Percentiles rank a stretch among this genome's conserved stretches.
These are phyloP conservation scores for Asterionellopsis glacialis DNA, from an alignment of 108 stramenopile genomes.

Conservation along the genomic window DNA sequence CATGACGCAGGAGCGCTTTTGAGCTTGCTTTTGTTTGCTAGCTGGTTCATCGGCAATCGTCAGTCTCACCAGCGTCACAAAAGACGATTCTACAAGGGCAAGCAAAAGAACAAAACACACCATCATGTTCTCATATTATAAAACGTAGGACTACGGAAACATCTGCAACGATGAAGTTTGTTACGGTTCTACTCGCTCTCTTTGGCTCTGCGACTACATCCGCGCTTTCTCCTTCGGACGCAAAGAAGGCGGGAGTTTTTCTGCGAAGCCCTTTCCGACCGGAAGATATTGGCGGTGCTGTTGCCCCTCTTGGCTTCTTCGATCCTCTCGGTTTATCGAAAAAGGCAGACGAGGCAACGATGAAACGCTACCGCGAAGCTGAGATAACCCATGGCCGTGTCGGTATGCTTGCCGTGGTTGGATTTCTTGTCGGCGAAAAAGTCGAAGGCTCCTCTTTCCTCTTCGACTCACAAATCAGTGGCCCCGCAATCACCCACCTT, in stretches of 20 bases:
- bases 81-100: too few species aligned
- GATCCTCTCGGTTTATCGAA: conserved; percentile 73
- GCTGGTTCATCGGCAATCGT: too few species aligned
- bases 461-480: conserved; percentile 67
- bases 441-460: conserved; percentile 76
- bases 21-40: too few species aligned
- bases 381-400: conserved; percentile 82
- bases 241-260: conserved; percentile 7
- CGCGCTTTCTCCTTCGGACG: conserved; percentile 9
- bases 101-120: too few species aligned
- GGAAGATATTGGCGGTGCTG: conserved; percentile 17
- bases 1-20: too few species aligned
- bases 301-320: conserved; percentile 54
- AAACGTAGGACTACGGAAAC: too few species aligned
- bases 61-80: too few species aligned
- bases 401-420: conserved; percentile 51
- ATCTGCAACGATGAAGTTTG: too few species aligned
- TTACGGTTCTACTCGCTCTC: conserved; percentile 11
- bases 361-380: conserved; percentile 89
- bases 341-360: conserved; percentile 59
- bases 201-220: conserved; percentile 18
- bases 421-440: conserved; percentile 72
- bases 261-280: conserved; percentile 9
- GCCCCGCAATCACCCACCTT: conserved; percentile 90
- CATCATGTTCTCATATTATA: too few species aligned